A percentile compares a stretch with the other conserved stretches of the same genome.
Evolutionary conservation across 495 filamentous ascomycete species (phyloP).

Genomic region (Echria macrotheca): DNA sequence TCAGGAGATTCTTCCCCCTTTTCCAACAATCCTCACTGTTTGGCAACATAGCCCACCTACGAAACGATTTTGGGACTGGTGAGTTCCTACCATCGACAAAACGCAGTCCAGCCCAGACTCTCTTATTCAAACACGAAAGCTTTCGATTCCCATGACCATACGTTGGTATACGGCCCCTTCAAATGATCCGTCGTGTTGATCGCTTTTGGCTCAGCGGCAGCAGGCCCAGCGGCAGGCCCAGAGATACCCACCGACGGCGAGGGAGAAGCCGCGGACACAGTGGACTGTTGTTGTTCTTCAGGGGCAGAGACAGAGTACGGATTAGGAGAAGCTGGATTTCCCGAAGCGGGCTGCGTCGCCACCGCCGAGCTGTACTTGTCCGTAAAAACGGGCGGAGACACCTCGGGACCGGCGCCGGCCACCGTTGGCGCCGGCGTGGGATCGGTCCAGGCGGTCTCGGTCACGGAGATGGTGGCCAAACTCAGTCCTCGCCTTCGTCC

Average conservation of each 20-base stretch:
- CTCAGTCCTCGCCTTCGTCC: too few species aligned
- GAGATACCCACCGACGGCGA: too few species aligned
- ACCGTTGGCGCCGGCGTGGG: background rate
- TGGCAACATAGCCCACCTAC: too few species aligned
- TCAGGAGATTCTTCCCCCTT: too few species aligned
- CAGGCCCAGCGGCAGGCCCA: too few species aligned
- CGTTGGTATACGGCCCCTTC: conserved; percentile 22
- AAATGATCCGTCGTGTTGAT: background rate
- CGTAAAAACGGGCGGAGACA: background rate
- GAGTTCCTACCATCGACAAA: too few species aligned
- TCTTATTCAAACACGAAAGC: too few species aligned
- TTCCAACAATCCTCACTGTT: too few species aligned
- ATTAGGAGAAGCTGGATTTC: background rate
- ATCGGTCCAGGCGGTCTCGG: conserved; percentile 5
- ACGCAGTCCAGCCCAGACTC: too few species aligned
- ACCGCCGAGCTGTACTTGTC: background rate
- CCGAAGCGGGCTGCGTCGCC: background rate
- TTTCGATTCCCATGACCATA: too few species aligned
- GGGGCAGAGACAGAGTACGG: background rate
- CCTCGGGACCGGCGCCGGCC: background rate
- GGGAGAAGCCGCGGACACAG: background rate
- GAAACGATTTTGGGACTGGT: too few species aligned
- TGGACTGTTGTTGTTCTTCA: conserved; percentile 1
- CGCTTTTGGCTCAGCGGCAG: too few species aligned
- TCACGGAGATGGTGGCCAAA: conserved; percentile 6